Evolutionary conservation across 768 basidiomycete species (phyloP), one percentile per base, ranked within the genome.

Genomic region (Lyophyllum shimeji): DNA sequence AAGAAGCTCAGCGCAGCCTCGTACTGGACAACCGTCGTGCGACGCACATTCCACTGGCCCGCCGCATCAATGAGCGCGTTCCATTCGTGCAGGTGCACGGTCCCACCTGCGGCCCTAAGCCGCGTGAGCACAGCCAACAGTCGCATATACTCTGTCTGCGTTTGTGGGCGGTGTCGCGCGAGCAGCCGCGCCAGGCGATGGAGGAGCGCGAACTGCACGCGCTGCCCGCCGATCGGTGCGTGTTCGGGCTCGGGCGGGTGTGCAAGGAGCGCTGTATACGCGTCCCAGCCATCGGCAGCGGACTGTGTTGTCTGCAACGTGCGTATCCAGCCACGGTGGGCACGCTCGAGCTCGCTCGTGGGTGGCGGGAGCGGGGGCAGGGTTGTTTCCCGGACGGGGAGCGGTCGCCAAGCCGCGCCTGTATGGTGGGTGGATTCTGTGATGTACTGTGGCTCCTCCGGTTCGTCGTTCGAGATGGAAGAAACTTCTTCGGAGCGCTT

Each of bases 11-110:
- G 70, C 17, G 88, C 79, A 25, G 76, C 73, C 54, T 79, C 75
- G 70, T 86, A 87, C 58, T 90, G 84, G 55, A 78, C 78, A 48
- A 73, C 57, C 24, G 74, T 70, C 40, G 83, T 81, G 65, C 79
- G 83, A 54, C 88, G 79, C 73, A 79, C 83, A 2, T 88, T 87
- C 56, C n/a, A 7, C 17, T 78, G 81, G 15, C 84, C 89, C 0
- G 86, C 84, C 64, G 76, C 78, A 61, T 87, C 79, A 56, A 93
- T 81, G 44, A 93, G 76, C 7, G 82, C 74, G 65, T 92, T 93
- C 88, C 90, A 93, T 66, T 91, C 82, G 77, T 83, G 83, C n/a
- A 72, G 62, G 59, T 81, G 74, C 29, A 90, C 67, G 11, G 53
- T 71, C 21, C 83, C 86, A 12, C 83, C 85, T n/a, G 72, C 74